Percentiles rank a stretch among this genome's conserved stretches.
Evolutionary conservation across 371 early-diverging fungal genomes (phyloP).

Genomic region (Mucor indicus): DNA sequence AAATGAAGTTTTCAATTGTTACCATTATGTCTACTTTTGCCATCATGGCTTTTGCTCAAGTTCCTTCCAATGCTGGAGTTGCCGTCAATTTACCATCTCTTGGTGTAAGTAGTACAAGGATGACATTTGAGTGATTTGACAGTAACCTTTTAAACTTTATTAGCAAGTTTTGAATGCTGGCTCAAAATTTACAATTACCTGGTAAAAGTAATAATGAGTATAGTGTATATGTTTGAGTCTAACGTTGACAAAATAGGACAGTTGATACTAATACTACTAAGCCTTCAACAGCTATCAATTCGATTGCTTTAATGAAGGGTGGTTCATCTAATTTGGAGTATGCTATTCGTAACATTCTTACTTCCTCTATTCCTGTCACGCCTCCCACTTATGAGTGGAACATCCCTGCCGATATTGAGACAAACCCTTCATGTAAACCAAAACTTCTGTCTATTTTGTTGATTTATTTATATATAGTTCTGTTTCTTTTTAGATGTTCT

Average conservation of each 20-base stretch:
- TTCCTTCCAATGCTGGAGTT: constrained; percentile 21
- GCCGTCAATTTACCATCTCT: constrained; percentile 22
- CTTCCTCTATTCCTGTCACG: constrained; percentile 21
- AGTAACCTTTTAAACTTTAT: background rate
- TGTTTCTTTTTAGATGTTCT: constrained; percentile 25
- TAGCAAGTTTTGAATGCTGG: constrained; percentile 35
- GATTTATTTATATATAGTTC: constrained; percentile 1
- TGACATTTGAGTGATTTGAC: background rate
- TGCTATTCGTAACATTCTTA: constrained; percentile 17
- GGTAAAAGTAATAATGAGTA: constrained; percentile 15
- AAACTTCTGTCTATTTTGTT: constrained; percentile 1
- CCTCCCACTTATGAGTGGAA: constrained; percentile 27
- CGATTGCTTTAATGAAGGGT: constrained; percentile 31
- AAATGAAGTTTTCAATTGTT: constrained; percentile 18
- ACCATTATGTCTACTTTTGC: constrained; percentile 14
- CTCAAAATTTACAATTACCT: constrained; percentile 21
- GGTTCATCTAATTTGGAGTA: constrained; percentile 22
- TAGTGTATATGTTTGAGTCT: background rate
- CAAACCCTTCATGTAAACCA: constrained; percentile 28
- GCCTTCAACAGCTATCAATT: constrained; percentile 16
- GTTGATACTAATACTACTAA: constrained; percentile 7
- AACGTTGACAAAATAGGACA: constrained; percentile 15
- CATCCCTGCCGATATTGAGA: constrained; percentile 21
- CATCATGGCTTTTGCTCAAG: constrained; percentile 9
- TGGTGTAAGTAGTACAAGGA: constrained; percentile 27